Evolutionary conservation across 2,329 filamentous ascomycete genomes (phyloP), one percentile per base, ranked within the genome.

Genomic region (Colletotrichum sojae): DNA sequence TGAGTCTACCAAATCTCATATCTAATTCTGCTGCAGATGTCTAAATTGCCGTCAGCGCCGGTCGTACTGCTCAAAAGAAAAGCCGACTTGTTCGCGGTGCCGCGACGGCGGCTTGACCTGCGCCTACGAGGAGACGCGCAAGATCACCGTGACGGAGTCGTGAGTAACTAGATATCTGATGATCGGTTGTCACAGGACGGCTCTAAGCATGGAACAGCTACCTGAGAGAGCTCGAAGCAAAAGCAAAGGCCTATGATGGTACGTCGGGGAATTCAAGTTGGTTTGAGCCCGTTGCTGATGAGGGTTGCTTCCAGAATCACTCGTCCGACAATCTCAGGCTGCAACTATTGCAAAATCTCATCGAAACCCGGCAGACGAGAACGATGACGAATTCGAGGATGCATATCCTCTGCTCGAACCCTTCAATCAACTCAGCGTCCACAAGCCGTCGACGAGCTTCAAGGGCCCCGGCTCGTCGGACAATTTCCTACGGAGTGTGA

Each of bases 381-480:
- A 74, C 9, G 74, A 75, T 3, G 75, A 76, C 6, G 78, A 77
- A 5, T 75, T 76, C 16, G 77, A 76, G 51, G 79, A 77, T 22
- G 76, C 76, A 3, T 75, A 77, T n/a, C 72, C 73, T 3, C 67
- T 81, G 3, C 73, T 78, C 3, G 78, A 78, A 27, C 78, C 78
- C 1, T 80, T 81, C 53, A 80, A 76, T 2, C 77, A 80, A 60
- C 74, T 80, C 25, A 78, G 73, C 46, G 65, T 81, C 4, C 75
- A 80, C 36, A 71, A 72, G n/a, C 75, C 74, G 0, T 76, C 76
- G 1, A 78, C 75, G 5, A 78, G 72, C 61, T 80, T 80, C 70
- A 78, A 79, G 64, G 80, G 79, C 6, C 79, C 79, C 0, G 79
- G 78, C 0, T 79, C 80, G 3, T 79, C 81, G 1, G 80, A 83